Conservation (phyloP, 768 basidiomycete genomes). For the Trametes cingulata region DNA sequence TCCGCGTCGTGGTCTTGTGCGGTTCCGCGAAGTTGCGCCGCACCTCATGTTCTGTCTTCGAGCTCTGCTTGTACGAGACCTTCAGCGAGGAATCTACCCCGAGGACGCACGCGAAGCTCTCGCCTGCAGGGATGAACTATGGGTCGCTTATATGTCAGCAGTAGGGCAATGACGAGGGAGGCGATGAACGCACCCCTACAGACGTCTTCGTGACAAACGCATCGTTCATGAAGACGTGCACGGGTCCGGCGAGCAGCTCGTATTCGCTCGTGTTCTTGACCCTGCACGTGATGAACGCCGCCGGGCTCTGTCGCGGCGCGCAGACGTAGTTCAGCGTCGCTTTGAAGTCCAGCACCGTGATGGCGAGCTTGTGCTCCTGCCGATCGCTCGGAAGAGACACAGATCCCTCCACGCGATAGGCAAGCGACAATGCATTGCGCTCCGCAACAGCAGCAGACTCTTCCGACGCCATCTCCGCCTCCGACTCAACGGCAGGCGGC, state of each 20-base stretch:
- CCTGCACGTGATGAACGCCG: slow-evolving; percentile 46
- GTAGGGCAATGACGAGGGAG: background rate
- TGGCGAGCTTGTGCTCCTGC: slow-evolving; percentile 52
- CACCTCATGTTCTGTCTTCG: slow-evolving; percentile 37
- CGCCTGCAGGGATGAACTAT: slow-evolving; percentile 44
- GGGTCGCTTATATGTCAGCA: background rate
- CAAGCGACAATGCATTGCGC: slow-evolving; percentile 53
- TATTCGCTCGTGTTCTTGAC: slow-evolving; percentile 62
- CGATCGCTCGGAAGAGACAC: slow-evolving; percentile 58
- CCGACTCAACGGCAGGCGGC: too few species aligned
- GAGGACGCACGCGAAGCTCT: slow-evolving; percentile 56
- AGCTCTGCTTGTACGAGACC: slow-evolving; percentile 42
- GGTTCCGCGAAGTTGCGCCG: slow-evolving; percentile 47
- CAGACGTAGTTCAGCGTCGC: slow-evolving; percentile 47
- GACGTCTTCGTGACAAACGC: slow-evolving; percentile 56
- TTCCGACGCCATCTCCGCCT: background rate
- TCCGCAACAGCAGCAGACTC: background rate
- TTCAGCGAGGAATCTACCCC: slow-evolving; percentile 40
- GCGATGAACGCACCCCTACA: slow-evolving; percentile 38
- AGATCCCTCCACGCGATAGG: slow-evolving; percentile 50
- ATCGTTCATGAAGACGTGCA: slow-evolving; percentile 58
- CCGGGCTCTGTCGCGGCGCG: slow-evolving; percentile 49
- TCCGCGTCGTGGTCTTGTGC: slow-evolving; percentile 46
- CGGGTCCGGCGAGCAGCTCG: slow-evolving; percentile 52
- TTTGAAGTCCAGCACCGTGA: slow-evolving; percentile 51